Conservation (phyloP, 2,329 filamentous ascomycete genomes). For the Botryotinia calthae region DNA sequence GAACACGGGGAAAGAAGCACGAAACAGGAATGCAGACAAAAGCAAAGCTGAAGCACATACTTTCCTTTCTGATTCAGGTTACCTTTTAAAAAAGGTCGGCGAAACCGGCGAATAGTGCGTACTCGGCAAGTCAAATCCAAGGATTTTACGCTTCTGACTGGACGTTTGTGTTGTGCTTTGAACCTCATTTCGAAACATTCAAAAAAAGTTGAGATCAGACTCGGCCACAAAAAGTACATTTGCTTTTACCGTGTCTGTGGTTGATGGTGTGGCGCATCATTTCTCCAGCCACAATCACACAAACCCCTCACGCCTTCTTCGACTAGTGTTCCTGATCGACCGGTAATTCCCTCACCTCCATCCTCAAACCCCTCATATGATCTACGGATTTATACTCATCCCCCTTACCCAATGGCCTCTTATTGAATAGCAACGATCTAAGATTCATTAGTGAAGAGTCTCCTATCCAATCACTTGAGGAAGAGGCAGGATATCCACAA, state of each 20-base stretch:
- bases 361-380: not conserved
- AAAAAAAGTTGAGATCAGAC: not conserved
- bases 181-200: conserved; percentile 10
- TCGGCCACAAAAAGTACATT: not conserved
- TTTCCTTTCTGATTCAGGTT: conserved; percentile 2
- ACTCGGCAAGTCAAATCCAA: not conserved
- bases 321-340: not conserved
- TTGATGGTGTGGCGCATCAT: not conserved
- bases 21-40: conserved; percentile 1
- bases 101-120: not conserved
- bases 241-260: not conserved
- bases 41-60: not conserved
- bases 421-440: not conserved
- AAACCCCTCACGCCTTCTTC: not conserved
- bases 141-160: not conserved
- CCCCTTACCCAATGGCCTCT: not conserved
- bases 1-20: not conserved
- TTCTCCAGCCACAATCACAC: not conserved
- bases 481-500: not conserved
- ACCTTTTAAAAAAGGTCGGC: not conserved
- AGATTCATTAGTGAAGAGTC: not conserved
- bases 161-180: not conserved
- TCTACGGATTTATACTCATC: not conserved
- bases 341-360: not conserved
- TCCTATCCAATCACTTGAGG: not conserved